Conservation (phyloP, 306 rosid species). For the Prunus fruticosa region DNA sequence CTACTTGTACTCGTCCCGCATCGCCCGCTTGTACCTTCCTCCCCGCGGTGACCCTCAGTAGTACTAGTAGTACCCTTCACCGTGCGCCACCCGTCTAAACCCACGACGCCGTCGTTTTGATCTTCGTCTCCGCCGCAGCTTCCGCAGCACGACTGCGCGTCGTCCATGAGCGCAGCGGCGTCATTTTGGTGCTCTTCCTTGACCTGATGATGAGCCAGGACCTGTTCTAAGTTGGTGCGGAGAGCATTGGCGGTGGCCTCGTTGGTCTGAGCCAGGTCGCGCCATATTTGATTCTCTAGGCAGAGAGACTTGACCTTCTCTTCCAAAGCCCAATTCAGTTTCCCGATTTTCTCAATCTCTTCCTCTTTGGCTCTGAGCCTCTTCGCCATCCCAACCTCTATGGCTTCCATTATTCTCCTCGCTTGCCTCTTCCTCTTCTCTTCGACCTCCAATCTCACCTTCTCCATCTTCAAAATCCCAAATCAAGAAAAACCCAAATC, state of each 20-base stretch:
- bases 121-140: conserved; percentile 33
- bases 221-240: conserved; percentile 57
- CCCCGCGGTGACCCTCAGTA: not conserved
- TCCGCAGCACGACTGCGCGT: conserved; percentile 65
- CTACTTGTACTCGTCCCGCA: conserved; percentile 14
- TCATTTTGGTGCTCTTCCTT: conserved; percentile 12
- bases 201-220: conserved; percentile 37
- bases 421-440: conserved; percentile 70
- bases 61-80: not conserved
- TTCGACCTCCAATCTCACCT: conserved; percentile 66
- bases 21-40: not conserved
- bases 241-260: conserved; percentile 83
- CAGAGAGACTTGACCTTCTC: conserved; percentile 58
- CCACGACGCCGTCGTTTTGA: not conserved
- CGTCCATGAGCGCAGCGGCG: conserved; percentile 30
- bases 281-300: conserved; percentile 82
- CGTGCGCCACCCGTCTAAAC: conserved; percentile 36
- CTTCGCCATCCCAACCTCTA: conserved; percentile 58
- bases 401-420: conserved; percentile 50
- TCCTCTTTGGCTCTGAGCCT: conserved; percentile 61
- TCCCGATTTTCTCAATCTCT: conserved; percentile 72
- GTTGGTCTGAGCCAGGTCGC: conserved; percentile 76
- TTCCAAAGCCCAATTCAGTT: conserved; percentile 73
- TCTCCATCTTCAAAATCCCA: conserved; percentile 57
- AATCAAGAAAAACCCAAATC: not conserved